Percentiles rank a stretch among this genome's conserved stretches.
phyloP scores from a whole-genome alignment of 2,329 filamentous ascomycete species.

The Cordyceps sp. region DNA sequence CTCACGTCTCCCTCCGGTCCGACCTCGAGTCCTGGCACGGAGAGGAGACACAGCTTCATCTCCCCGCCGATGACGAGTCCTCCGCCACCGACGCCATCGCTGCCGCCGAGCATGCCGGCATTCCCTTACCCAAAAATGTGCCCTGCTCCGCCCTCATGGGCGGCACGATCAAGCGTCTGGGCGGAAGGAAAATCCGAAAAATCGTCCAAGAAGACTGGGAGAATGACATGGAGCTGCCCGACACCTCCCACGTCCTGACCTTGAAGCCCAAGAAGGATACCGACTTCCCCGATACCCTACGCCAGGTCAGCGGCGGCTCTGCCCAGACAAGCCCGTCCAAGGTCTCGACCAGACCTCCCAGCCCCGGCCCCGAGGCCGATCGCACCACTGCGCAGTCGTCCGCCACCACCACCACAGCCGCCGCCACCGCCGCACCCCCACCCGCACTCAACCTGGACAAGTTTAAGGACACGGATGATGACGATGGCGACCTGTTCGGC shows the following conservation, averaged over 20 bases:
- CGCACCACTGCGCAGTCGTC: slow-evolving; percentile 15
- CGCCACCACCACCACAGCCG: slow-evolving; percentile 15
- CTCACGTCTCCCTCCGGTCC: slow-evolving; percentile 64
- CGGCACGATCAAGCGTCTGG: slow-evolving; percentile 82
- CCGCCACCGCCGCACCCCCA: no score
- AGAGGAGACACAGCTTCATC: slow-evolving; percentile 73
- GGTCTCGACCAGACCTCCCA: no score
- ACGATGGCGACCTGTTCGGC: slow-evolving; percentile 46
- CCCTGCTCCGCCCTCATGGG: slow-evolving; percentile 80
- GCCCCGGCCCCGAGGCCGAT: slow-evolving; percentile 13
- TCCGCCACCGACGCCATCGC: slow-evolving; percentile 76
- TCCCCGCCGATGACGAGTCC: slow-evolving; percentile 71
- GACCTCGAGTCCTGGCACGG: slow-evolving; percentile 61
- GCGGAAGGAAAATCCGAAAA: slow-evolving; percentile 54
- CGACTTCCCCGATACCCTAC: slow-evolving; percentile 50
- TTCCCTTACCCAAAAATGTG: slow-evolving; percentile 75
- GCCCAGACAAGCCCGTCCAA: slow-evolving; percentile 31
- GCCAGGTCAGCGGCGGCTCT: slow-evolving; percentile 45
- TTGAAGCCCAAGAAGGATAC: slow-evolving; percentile 46
- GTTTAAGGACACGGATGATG: slow-evolving; percentile 47
- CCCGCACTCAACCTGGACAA: slow-evolving; percentile 41
- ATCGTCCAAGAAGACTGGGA: slow-evolving; percentile 69
- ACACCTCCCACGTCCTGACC: slow-evolving; percentile 38
- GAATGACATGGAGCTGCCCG: slow-evolving; percentile 58
- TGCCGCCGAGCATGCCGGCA: slow-evolving; percentile 74